These are phyloP conservation scores for Cyclotella kingstonii DNA, from an alignment of 108 stramenopile genomes.

Conservation along the genomic window DNA sequence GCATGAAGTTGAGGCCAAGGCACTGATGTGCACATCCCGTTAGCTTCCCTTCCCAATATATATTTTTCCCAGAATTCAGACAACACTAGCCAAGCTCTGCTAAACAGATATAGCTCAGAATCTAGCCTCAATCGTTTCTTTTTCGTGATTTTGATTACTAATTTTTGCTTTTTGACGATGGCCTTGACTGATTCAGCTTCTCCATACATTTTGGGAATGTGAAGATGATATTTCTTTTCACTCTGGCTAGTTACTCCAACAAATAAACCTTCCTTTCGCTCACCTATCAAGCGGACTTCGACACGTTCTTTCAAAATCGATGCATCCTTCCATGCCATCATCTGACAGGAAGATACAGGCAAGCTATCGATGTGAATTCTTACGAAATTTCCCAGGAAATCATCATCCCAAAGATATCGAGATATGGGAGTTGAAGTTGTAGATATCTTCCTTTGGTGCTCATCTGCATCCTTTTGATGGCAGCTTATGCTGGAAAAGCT, in stretches of 20 bases:
- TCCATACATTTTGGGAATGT: slow-evolving; percentile 61
- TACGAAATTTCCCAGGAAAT: slow-evolving; percentile 57
- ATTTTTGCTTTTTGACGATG: slow-evolving; percentile 54
- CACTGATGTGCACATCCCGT: slow-evolving; percentile 1
- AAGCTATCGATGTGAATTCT: slow-evolving; percentile 75
- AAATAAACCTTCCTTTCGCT: slow-evolving; percentile 39
- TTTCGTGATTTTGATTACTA: slow-evolving; percentile 65
- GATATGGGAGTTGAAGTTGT: slow-evolving; percentile 47
- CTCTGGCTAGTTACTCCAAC: slow-evolving; percentile 20
- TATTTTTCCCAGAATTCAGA: slow-evolving; percentile 1
- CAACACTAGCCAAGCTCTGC: background rate
- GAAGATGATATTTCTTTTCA: slow-evolving; percentile 51
- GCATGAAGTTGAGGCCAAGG: slow-evolving; percentile 20
- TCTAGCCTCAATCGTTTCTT: slow-evolving; percentile 26
- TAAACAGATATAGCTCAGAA: background rate
- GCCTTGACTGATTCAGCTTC: slow-evolving; percentile 51
- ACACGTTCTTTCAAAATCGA: slow-evolving; percentile 35
- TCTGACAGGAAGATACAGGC: slow-evolving; percentile 39
- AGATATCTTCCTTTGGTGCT: slow-evolving; percentile 2
- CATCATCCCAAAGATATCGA: slow-evolving; percentile 83
- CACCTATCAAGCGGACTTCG: slow-evolving; percentile 42
- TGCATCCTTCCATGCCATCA: slow-evolving; percentile 47
- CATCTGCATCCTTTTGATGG: slow-evolving; percentile 2
- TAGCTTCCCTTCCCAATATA: background rate
- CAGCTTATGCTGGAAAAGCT: background rate